Percentiles rank a stretch among this genome's conserved stretches.
Conservation (phyloP, 192 early-diverging fungal species). For the Podila horticola region DNA sequence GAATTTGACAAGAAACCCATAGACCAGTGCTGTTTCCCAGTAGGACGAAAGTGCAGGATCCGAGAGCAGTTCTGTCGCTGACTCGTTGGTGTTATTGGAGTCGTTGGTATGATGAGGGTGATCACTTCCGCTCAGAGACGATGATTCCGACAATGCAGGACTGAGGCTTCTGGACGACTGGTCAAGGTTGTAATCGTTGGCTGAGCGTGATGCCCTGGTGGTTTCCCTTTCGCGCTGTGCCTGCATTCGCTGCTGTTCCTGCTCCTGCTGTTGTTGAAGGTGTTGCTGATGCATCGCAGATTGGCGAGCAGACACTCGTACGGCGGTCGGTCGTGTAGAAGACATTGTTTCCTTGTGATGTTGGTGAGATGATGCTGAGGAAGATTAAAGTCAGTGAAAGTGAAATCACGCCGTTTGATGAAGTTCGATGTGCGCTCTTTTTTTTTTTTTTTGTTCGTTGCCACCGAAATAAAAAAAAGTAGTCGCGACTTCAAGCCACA, state of each 20-base stretch:
- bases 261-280: not conserved
- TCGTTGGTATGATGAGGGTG: not conserved
- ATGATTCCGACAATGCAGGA: not conserved
- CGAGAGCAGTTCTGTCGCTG: not conserved
- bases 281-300: not conserved
- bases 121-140: not conserved
- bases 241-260: not conserved
- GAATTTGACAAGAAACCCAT: slow-evolving; percentile 43
- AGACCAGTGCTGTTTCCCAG: slow-evolving; percentile 9
- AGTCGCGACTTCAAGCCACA: no score
- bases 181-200: not conserved
- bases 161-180: not conserved
- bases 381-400: not conserved
- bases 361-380: not conserved
- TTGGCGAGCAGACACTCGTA: slow-evolving; percentile 1
- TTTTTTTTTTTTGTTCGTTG: no score
- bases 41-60: not conserved
- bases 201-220: not conserved
- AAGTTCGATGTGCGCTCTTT: not conserved
- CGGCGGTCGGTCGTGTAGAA: not conserved
- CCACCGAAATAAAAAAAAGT: no score
- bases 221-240: not conserved
- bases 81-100: not conserved
- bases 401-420: not conserved
- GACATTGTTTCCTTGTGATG: not conserved